Evolutionary conservation across 148 eudicot genomes (phyloP).

Genomic region (Vaccinium macrocarpon): DNA sequence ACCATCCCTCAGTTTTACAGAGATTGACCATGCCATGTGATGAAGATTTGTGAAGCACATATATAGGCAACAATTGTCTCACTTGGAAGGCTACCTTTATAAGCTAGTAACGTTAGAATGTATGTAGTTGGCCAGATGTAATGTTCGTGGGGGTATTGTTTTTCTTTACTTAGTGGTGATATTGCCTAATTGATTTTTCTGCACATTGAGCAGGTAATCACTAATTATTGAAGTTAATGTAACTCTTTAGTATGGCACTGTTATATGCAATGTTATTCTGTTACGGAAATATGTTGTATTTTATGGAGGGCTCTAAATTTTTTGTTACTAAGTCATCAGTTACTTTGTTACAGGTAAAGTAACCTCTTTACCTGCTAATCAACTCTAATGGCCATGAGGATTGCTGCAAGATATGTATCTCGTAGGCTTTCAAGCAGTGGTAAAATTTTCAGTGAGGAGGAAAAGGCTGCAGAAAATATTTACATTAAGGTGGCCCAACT

Average conservation of each 20-base stretch:
- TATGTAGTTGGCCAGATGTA: background rate
- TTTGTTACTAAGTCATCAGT: background rate
- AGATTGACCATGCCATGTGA: background rate
- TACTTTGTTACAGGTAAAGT: slow-evolving; percentile 12
- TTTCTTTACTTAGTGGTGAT: background rate
- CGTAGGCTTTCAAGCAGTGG: slow-evolving; percentile 80
- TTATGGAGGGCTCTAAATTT: background rate
- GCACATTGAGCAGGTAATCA: background rate
- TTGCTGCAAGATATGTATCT: slow-evolving; percentile 58
- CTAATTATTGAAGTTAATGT: background rate
- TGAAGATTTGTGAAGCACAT: background rate
- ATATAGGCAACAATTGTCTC: background rate
- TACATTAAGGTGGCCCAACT: slow-evolving; percentile 65
- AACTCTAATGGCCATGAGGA: slow-evolving; percentile 58
- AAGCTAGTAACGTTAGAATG: background rate
- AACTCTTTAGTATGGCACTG: background rate
- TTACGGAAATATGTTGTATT: background rate
- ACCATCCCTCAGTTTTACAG: background rate
- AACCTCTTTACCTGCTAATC: background rate
- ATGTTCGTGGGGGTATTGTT: background rate
- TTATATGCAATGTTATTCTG: background rate
- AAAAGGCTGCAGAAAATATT: slow-evolving; percentile 95
- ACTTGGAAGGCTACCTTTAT: background rate
- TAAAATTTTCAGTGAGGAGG: slow-evolving; percentile 83
- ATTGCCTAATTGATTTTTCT: background rate